Base-by-base conservation (phyloP, 352 stramenopile genomes). In the Pythium rhizo-oryzae region DNA sequence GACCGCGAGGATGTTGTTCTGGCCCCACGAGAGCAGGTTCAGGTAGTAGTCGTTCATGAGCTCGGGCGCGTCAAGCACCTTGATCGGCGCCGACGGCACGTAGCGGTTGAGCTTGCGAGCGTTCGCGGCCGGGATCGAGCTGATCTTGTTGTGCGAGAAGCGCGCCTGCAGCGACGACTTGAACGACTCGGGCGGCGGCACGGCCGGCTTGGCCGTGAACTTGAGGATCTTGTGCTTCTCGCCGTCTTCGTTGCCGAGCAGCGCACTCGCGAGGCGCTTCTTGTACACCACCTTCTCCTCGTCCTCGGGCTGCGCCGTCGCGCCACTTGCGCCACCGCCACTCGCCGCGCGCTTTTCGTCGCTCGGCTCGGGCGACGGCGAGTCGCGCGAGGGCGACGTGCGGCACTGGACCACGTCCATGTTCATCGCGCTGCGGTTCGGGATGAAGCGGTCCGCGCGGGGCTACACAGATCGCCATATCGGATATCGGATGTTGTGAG, bases 11-110 rank as follows among this genome's bases (percentile, higher is more conserved):
- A 99, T 76, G 76, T 99, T 99, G 75, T 93, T 98, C 50, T 87
- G 76, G 58, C 96, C 95, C 98, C 98, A 99, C 46, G 96, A 98
- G 11, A 99, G 77, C 50, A 99, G 85, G 74, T 99, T 99, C 25
- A 99, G 82, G 76, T 99, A 99, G 85, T 99, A 99, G 76, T 99
- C 97, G 78, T 99, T 98, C 69, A 98, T 90, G 28, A 99, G 79
- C 73, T 99, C 97, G 0, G 98, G 98, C 30, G 97, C 97, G 80
- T 99, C 98, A 44, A 99, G 78, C 54, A 99, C 64, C 51, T 98
- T 96, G 65, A 93, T 94, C 15, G 98, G 97, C 15, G 97, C 95
- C 16, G 96, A 99, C 12, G 98, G 96, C 62, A 99, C 98, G 56
- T 99, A 94, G 28, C 98, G 90, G 52, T 93, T 98, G 39, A 92